Percentiles rank a stretch among this genome's conserved stretches.
phyloP scores from a whole-genome alignment of 371 early-diverging fungal species.

The Syncephalastrum monosporum region DNA sequence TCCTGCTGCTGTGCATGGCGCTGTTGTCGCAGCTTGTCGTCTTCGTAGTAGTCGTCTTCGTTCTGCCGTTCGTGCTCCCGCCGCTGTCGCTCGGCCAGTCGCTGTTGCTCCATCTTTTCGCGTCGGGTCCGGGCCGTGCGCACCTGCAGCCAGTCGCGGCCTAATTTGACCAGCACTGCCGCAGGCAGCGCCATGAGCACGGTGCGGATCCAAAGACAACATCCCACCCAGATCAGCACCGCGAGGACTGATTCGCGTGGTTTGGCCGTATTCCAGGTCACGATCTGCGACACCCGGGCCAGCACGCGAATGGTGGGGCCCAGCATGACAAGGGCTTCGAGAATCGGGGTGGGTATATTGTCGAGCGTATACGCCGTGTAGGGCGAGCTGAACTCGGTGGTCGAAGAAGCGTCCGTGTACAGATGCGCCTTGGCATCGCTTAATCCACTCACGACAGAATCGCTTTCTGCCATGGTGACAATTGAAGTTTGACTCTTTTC shows the following conservation, averaged over 20 bases:
- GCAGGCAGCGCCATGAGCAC: slow-evolving; percentile 27
- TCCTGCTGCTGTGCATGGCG: slow-evolving; percentile 18
- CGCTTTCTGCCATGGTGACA: slow-evolving; percentile 9
- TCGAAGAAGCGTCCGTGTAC: too few species aligned
- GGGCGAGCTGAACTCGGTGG: slow-evolving; percentile 37
- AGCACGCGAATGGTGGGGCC: slow-evolving; percentile 25
- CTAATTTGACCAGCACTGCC: slow-evolving; percentile 23
- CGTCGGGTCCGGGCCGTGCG: slow-evolving; percentile 23
- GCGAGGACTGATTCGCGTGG: slow-evolving; percentile 28
- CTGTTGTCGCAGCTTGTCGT: slow-evolving; percentile 7
- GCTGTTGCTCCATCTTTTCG: slow-evolving; percentile 26
- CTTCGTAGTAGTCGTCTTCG: slow-evolving; percentile 23
- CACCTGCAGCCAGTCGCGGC: slow-evolving; percentile 28
- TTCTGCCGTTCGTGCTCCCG: slow-evolving; percentile 11
- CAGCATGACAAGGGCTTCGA: slow-evolving; percentile 27
- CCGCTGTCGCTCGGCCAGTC: slow-evolving; percentile 18
- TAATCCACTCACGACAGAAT: slow-evolving; percentile 5
- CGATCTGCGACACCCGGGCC: slow-evolving; percentile 11
- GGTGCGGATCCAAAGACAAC: slow-evolving; percentile 35
- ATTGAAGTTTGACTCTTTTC: too few species aligned
- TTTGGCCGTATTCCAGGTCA: slow-evolving; percentile 28
- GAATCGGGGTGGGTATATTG: slow-evolving; percentile 40
- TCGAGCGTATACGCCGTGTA: slow-evolving; percentile 32
- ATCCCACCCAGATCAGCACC: slow-evolving; percentile 24
- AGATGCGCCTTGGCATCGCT: neutral